Percentiles rank a stretch among this genome's conserved stretches.
Evolutionary conservation across 202 grass and related monocot species (phyloP).

Genomic region (Dendrocalamus latiflorus): DNA sequence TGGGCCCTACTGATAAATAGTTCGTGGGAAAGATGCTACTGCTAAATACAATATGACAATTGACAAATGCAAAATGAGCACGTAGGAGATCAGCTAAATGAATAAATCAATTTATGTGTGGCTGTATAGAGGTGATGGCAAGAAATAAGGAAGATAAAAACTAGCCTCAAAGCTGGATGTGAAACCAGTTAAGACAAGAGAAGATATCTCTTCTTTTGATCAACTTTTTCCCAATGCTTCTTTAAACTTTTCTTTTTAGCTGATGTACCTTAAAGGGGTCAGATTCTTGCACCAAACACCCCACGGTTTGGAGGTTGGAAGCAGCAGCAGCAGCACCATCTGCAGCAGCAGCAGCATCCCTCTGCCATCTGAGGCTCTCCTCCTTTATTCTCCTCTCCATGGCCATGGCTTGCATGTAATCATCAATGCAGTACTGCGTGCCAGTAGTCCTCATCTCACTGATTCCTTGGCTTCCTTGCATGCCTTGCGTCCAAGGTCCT

Average conservation of each 20-base stretch:
- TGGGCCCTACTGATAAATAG: not conserved
- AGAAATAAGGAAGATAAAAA: not conserved
- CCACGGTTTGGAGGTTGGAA: constrained; percentile 55
- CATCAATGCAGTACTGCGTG: constrained; percentile 61
- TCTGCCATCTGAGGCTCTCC: constrained; percentile 63
- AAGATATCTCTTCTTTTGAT: constrained; percentile 28
- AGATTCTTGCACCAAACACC: constrained; percentile 63
- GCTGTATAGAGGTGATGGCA: not conserved
- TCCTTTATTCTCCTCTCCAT: constrained; percentile 71
- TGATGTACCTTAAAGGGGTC: constrained; percentile 71
- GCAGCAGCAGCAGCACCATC: too few species aligned
- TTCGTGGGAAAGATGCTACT: not conserved
- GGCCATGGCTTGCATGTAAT: constrained; percentile 65
- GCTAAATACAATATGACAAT: not conserved
- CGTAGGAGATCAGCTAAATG: not conserved
- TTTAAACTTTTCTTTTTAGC: constrained; percentile 14
- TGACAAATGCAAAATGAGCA: not conserved
- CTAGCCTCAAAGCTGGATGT: not conserved
- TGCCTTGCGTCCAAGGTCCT: too few species aligned
- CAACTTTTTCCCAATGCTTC: constrained; percentile 18
- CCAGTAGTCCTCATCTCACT: constrained; percentile 39
- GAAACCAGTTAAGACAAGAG: constrained; percentile 32
- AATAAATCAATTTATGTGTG: not conserved
- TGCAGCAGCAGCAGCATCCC: constrained; percentile 40
- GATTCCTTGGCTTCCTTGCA: constrained; percentile 59